These are phyloP conservation scores for Xylaria sp. DNA, from an alignment of 2,329 filamentous ascomycete species.

Conservation along the genomic window DNA sequence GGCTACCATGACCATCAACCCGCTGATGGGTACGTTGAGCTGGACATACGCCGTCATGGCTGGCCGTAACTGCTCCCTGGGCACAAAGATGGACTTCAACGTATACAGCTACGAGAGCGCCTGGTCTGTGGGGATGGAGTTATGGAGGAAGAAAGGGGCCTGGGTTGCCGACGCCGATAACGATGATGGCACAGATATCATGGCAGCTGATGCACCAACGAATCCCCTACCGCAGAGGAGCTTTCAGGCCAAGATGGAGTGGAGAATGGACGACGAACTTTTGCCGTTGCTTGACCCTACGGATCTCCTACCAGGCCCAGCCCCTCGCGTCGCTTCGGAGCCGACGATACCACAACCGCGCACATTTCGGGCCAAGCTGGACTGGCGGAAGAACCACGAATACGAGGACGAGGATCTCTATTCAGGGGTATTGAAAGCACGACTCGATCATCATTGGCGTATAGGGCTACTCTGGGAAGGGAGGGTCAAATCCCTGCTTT, in stretches of 20 bases:
- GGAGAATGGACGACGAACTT: conserved; percentile 48
- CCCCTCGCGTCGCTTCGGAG: conserved; percentile 6
- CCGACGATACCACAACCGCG: conserved; percentile 46
- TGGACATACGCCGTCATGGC: conserved; percentile 93
- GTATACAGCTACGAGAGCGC: conserved; percentile 98
- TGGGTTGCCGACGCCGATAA: conserved; percentile 54
- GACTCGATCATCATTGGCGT: conserved; percentile 87
- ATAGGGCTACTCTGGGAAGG: conserved; percentile 94
- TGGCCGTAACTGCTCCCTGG: conserved; percentile 82
- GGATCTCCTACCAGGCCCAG: conserved; percentile 13
- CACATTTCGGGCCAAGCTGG: conserved; percentile 66
- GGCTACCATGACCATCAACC: conserved; percentile 91
- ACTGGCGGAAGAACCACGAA: conserved; percentile 52
- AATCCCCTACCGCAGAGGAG: conserved; percentile 53
- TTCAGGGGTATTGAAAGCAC: conserved; percentile 88
- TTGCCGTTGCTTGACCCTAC: conserved; percentile 24
- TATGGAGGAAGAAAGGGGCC: conserved; percentile 78
- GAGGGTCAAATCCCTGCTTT: conserved; percentile 88
- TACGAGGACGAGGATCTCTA: conserved; percentile 68
- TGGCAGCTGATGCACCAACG: conserved; percentile 38
- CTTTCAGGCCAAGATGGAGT: conserved; percentile 66
- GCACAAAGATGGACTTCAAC: conserved; percentile 95
- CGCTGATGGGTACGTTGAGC: conserved; percentile 91
- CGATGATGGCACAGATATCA: conserved; percentile 49
- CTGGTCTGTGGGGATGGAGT: conserved; percentile 88